Base-by-base conservation (phyloP, 2,329 filamentous ascomycete genomes). In the Stachybotrys elegans region DNA sequence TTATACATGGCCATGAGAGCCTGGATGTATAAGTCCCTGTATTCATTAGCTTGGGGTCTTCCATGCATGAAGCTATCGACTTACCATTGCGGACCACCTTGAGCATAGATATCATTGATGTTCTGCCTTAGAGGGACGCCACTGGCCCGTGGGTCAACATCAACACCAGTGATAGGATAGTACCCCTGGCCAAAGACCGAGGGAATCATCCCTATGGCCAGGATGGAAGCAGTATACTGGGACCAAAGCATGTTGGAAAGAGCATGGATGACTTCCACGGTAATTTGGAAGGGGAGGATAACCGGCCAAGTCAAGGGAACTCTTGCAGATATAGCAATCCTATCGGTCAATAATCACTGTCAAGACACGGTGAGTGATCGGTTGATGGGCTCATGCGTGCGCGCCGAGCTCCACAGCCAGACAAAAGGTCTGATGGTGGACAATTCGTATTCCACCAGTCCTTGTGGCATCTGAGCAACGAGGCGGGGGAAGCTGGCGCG, bases 11-110 rank as follows among this genome's bases (percentile, higher is more conserved):
- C 59, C 27, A 58, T 57, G 16, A 78, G 54, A 13, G 71, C 69
- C 32, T 67, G 67, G 19, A 79, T 63, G 50, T 73, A 75, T 5
- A 79, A 63, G 38, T 78, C 71, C 73, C 73, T 69, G 6, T 8
- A 9, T 17, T 34, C 6, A 13, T 34, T 3, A 3, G 31, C 19
- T 7, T 16, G 31, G n/a, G 8, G 14, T 12, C 14, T 17, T 13
- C 6, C 9, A 7, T 7, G 11, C n/a, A 8, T 3, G 7, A 16
- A 12, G 9, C 11, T 13, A 16, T 23, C 17, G 29, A 44, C 58
- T 52, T 57, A 75, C 72, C 73, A 75, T 50, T 69, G 59, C 7
- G 70, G 62, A 2, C 71, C 71, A 25, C 61, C 63, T 35, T 60
- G 53, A 16, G 58, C 48, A 38, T 69, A 63, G 8, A 79, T 53